Percentiles rank a stretch among this genome's conserved stretches.
Conservation (phyloP, 2,329 filamentous ascomycete genomes). For the Penicillium sp. region DNA sequence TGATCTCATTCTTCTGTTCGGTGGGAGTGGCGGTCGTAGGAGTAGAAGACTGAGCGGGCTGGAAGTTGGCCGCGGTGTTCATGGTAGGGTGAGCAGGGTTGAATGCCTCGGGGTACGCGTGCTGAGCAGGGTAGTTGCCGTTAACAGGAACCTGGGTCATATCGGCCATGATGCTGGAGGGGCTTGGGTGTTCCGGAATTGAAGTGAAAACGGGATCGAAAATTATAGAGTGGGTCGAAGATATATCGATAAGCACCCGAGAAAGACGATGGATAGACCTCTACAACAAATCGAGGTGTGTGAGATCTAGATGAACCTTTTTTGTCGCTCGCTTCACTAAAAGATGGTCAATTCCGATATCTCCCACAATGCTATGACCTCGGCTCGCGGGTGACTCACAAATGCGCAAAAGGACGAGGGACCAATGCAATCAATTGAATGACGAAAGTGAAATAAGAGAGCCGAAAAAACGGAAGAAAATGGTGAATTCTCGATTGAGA, state of each 20-base stretch:
- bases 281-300: slow-evolving; percentile 16
- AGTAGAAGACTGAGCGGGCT: slow-evolving; percentile 42
- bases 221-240: slow-evolving; percentile 9
- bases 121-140: slow-evolving; percentile 43
- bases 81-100: slow-evolving; percentile 34
- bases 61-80: slow-evolving; percentile 39
- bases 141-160: slow-evolving; percentile 43
- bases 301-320: slow-evolving; percentile 19
- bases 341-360: slow-evolving; percentile 20
- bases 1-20: slow-evolving; percentile 49
- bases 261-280: slow-evolving; percentile 11
- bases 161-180: slow-evolving; percentile 37
- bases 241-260: slow-evolving; percentile 1
- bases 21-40: slow-evolving; percentile 38
- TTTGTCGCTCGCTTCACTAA: slow-evolving; percentile 24
- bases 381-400: slow-evolving; percentile 23
- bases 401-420: slow-evolving; percentile 28
- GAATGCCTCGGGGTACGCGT: slow-evolving; percentile 40
- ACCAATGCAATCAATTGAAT: slow-evolving; percentile 25
- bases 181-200: slow-evolving; percentile 12
- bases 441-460: slow-evolving; percentile 16
- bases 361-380: background rate
- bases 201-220: slow-evolving; percentile 15
- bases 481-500: slow-evolving; percentile 11
- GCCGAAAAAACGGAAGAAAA: slow-evolving; percentile 5